phyloP scores from a whole-genome alignment of 257 asterid genomes.

The Przewalskia tangutica region DNA sequence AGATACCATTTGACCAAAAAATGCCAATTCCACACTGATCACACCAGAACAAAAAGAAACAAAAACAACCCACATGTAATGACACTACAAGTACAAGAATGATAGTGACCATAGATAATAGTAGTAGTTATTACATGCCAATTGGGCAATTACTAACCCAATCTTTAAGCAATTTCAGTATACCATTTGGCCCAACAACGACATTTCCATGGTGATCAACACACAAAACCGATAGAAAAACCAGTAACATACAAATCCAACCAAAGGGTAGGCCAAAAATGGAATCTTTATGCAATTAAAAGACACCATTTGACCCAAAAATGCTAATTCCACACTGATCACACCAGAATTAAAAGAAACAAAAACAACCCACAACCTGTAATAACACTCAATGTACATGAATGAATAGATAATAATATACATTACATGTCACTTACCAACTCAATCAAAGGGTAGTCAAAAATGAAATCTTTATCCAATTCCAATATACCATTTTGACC shows the following conservation, averaged over 20 bases:
- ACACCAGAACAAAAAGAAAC: background rate
- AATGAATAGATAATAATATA: no score
- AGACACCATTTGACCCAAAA: background rate
- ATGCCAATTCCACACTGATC: background rate
- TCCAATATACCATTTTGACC: background rate
- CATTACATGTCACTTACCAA: background rate
- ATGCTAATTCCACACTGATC: background rate
- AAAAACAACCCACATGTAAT: background rate
- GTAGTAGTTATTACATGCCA: no score
- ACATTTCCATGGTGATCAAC: no score
- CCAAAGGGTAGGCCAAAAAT: background rate
- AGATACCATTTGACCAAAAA: background rate
- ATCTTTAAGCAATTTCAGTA: no score
- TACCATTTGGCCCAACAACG: no score
- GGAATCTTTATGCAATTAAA: background rate
- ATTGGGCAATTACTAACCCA: no score
- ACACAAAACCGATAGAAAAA: no score
- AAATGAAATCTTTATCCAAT: background rate
- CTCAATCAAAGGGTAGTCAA: background rate
- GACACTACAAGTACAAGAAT: no score
- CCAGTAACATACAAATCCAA: background rate
- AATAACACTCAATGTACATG: no score
- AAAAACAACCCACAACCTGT: no score
- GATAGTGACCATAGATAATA: no score
- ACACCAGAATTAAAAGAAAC: no score